phyloP scores from a whole-genome alignment of 2,329 filamentous ascomycete genomes.

The Colletotrichum tropicale region DNA sequence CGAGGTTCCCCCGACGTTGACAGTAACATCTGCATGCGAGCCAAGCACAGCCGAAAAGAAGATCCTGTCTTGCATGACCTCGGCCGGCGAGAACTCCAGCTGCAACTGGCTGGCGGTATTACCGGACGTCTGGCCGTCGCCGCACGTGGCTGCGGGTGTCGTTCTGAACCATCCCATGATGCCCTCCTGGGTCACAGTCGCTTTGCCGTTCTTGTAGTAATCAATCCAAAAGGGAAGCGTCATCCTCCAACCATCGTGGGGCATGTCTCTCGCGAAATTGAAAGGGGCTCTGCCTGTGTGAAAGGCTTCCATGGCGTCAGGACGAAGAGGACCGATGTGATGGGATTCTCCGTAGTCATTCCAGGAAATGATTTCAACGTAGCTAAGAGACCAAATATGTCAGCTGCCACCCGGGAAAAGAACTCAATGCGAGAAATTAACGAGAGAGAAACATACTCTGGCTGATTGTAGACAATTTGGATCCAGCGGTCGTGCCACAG shows the following conservation, averaged over 20 bases:
- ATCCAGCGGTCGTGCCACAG: constrained; percentile 66
- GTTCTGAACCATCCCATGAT: constrained; percentile 35
- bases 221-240: constrained; percentile 54
- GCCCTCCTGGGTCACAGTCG: constrained; percentile 28
- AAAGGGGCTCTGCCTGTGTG: constrained; percentile 38
- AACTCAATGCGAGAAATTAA: constrained; percentile 40
- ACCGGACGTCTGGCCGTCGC: constrained; percentile 30
- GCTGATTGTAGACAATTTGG: background rate
- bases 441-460: background rate
- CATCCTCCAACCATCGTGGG: constrained; percentile 53
- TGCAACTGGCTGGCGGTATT: constrained; percentile 30
- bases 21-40: constrained; percentile 22
- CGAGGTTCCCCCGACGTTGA: constrained; percentile 26
- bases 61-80: constrained; percentile 21
- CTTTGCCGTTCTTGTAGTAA: constrained; percentile 48
- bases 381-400: rapidly evolving
- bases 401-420: background rate
- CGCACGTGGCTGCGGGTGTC: constrained; percentile 25
- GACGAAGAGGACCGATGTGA: constrained; percentile 54
- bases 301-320: constrained; percentile 26
- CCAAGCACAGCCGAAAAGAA: constrained; percentile 27
- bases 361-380: constrained; percentile 48
- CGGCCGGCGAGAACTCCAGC: constrained; percentile 19
- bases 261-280: constrained; percentile 49
- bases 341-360: constrained; percentile 62